These are phyloP conservation scores for Eucalyptus marginata DNA, from an alignment of 345 rosid genomes.

Conservation along the genomic window DNA sequence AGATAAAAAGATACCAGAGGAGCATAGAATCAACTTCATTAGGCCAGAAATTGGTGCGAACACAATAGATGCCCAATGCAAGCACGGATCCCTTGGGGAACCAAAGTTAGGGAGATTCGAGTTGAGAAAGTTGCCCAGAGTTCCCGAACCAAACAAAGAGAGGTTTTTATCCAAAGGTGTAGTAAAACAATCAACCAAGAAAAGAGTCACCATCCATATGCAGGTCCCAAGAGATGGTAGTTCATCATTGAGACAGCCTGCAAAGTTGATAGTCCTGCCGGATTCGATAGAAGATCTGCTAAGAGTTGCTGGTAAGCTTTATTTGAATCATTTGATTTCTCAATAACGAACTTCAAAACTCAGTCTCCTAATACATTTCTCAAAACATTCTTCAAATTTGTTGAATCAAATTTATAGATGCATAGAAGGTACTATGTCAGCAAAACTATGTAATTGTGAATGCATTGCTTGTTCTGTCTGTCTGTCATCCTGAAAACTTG, in stretches of 20 bases:
- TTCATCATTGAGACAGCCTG: conserved; percentile 9
- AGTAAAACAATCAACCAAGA: conserved; percentile 11
- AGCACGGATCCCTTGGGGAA: conserved; percentile 3
- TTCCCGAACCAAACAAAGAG: conserved; percentile 15
- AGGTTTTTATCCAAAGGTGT: conserved; percentile 2
- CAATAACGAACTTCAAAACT: background rate
- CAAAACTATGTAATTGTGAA: background rate
- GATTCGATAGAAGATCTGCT: conserved; percentile 71
- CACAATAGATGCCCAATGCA: background rate
- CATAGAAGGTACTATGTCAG: background rate
- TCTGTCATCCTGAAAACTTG: conserved; percentile 18
- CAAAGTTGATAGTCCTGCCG: conserved; percentile 73
- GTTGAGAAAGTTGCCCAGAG: conserved; percentile 3
- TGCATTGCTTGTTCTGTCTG: background rate
- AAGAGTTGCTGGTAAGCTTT: conserved; percentile 65
- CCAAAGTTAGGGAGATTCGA: conserved; percentile 2
- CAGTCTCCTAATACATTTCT: background rate
- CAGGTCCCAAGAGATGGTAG: conserved; percentile 9
- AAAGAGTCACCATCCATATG: conserved; percentile 82
- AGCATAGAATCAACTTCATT: conserved; percentile 33
- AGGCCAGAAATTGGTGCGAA: conserved; percentile 13
- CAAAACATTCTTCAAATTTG: background rate
- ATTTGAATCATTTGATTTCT: conserved; percentile 1
- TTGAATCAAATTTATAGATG: background rate
- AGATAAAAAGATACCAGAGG: conserved; percentile 18